Evolutionary conservation across 495 filamentous ascomycete species (phyloP).

Genomic region (Daldinia decipiens): DNA sequence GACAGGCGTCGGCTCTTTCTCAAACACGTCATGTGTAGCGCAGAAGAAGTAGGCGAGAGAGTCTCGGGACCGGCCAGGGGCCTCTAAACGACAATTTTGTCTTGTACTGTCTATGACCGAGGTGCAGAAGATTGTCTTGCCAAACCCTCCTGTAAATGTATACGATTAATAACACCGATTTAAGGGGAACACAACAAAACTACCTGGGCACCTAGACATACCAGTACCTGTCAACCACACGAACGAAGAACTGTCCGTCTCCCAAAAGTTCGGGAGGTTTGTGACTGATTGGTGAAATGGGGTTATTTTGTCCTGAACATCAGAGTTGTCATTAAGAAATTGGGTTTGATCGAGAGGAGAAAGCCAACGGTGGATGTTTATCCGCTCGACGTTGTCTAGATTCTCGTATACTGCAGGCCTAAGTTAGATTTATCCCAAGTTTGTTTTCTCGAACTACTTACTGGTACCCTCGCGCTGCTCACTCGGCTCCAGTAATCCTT

Average conservation of each 20-base stretch:
- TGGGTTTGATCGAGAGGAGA: not conserved
- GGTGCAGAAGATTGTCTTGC: not conserved
- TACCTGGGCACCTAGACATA: not conserved
- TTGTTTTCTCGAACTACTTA: not conserved
- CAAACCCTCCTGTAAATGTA: not conserved
- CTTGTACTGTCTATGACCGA: constrained; percentile 2
- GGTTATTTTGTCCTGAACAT: not conserved
- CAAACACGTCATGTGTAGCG: not conserved
- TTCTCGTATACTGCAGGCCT: not conserved
- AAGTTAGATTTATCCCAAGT: not conserved
- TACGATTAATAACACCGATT: not conserved
- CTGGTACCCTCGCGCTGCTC: not conserved
- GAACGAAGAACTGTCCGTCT: not conserved
- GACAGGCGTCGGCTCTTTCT: not conserved
- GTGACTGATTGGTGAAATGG: not conserved
- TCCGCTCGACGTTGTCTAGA: not conserved
- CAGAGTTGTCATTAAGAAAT: not conserved
- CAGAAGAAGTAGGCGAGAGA: constrained; percentile 1
- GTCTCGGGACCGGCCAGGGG: not conserved
- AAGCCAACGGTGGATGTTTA: not conserved
- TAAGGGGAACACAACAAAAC: not conserved
- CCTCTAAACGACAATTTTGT: not conserved
- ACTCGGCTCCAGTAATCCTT: not conserved
- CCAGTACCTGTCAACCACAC: not conserved
- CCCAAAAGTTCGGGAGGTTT: not conserved